Evolutionary conservation across 805 yeast genomes (phyloP).

Genomic region (Yarrowia alimentaria): DNA sequence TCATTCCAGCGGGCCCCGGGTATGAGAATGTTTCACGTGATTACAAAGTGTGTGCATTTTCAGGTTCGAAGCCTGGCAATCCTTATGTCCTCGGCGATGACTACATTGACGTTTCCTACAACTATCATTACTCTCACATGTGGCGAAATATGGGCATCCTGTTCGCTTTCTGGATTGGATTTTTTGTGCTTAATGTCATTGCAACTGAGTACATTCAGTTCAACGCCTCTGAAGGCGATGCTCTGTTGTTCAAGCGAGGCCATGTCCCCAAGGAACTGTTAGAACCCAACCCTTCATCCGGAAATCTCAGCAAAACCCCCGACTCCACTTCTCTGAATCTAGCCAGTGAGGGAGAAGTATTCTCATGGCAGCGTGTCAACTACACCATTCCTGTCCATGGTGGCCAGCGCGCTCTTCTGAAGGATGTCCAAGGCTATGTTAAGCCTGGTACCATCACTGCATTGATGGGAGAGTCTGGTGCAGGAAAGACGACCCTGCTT

Average conservation of each 20-base stretch:
- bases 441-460: conserved; percentile 81
- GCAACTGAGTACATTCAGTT: conserved; percentile 41
- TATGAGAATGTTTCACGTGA: conserved; percentile 45
- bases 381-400: conserved; percentile 52
- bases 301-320: too few species aligned
- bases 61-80: conserved; percentile 60
- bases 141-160: conserved; percentile 82
- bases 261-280: conserved; percentile 41
- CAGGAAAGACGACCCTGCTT: conserved; percentile 77
- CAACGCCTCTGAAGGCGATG: conserved; percentile 38
- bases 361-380: conserved; percentile 61
- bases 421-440: conserved; percentile 66
- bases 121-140: conserved; percentile 55
- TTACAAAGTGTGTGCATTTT: conserved; percentile 56
- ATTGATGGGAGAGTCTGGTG: conserved; percentile 84
- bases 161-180: conserved; percentile 51
- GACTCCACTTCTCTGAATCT: conserved; percentile 29
- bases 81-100: conserved; percentile 56
- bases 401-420: conserved; percentile 42
- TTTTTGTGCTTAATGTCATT: conserved; percentile 36
- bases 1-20: conserved; percentile 60
- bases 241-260: conserved; percentile 39
- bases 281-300: too few species aligned
- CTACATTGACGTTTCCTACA: conserved; percentile 51
- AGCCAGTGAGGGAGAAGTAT: conserved; percentile 34